These are phyloP conservation scores for Lippia alba DNA, from an alignment of 305 asterid species.

Conservation along the genomic window DNA sequence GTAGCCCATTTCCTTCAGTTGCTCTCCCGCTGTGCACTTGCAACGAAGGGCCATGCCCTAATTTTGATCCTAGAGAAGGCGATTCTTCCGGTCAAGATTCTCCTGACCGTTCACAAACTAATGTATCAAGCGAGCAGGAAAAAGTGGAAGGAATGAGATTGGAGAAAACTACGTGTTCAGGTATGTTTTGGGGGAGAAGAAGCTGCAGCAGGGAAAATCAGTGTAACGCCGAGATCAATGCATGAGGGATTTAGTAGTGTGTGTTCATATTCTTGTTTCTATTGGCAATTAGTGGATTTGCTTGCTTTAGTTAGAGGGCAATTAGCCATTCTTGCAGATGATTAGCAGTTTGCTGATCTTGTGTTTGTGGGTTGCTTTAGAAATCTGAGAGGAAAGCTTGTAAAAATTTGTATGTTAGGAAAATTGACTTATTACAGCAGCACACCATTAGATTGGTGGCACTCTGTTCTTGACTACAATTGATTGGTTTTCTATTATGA, in stretches of 20 bases:
- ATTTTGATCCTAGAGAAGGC: slow-evolving; percentile 55
- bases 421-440: slow-evolving; percentile 26
- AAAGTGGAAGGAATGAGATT: slow-evolving; percentile 60
- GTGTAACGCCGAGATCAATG: slow-evolving; percentile 83
- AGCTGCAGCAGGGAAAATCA: slow-evolving; percentile 90
- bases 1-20: slow-evolving; percentile 86
- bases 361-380: slow-evolving; percentile 21
- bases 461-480: neutral
- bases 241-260: slow-evolving; percentile 36
- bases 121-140: slow-evolving; percentile 47
- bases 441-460: slow-evolving; percentile 20
- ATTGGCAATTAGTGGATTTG: slow-evolving; percentile 2
- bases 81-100: slow-evolving; percentile 48
- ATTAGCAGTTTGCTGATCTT: slow-evolving; percentile 20
- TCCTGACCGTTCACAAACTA: slow-evolving; percentile 48
- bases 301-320: slow-evolving; percentile 18
- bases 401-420: slow-evolving; percentile 36
- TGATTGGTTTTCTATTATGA: slow-evolving; percentile 20
- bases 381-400: slow-evolving; percentile 39
- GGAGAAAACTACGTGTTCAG: slow-evolving; percentile 70
- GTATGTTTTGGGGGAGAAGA: slow-evolving; percentile 90
- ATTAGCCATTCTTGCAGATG: slow-evolving; percentile 5
- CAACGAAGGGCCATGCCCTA: slow-evolving; percentile 71
- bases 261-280: neutral
- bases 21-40: slow-evolving; percentile 81